These are phyloP conservation scores for Phytophthora nicotianae DNA, from an alignment of 352 stramenopile species.

Conservation along the genomic window DNA sequence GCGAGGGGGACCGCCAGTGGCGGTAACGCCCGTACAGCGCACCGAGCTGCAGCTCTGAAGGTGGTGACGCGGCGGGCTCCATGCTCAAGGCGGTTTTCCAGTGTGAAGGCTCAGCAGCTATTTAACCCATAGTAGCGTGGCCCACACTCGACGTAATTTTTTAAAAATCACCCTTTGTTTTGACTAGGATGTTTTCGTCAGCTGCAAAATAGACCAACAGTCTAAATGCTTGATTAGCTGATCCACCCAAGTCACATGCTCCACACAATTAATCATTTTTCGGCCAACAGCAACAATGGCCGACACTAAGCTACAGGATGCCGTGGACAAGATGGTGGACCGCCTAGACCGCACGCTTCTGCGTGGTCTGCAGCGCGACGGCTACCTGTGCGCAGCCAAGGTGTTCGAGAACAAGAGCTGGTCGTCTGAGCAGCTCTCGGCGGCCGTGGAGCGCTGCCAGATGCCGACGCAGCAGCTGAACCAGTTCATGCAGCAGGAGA, in stretches of 20 bases:
- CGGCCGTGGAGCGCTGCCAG: constrained; percentile 87
- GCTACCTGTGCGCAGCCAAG: constrained; percentile 87
- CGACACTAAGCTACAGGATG: constrained; percentile 82
- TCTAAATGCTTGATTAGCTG: neutral
- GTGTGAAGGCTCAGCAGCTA: neutral
- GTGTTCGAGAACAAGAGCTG: constrained; percentile 87
- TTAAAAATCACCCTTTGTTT: too few species aligned
- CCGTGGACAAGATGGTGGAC: constrained; percentile 86
- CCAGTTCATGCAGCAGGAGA: constrained; percentile 83
- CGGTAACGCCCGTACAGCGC: constrained; percentile 64
- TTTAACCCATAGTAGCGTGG: constrained; percentile 4
- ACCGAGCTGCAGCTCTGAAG: constrained; percentile 51
- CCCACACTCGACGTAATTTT: neutral
- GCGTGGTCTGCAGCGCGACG: constrained; percentile 78
- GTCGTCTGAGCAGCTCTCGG: constrained; percentile 77
- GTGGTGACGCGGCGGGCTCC: constrained; percentile 24
- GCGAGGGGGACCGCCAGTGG: constrained; percentile 33
- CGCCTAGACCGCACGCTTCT: constrained; percentile 76
- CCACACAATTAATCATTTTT: constrained; percentile 23
- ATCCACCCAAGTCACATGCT: constrained; percentile 6
- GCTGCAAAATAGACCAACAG: neutral
- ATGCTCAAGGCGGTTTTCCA: constrained; percentile 19
- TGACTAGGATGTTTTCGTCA: too few species aligned
- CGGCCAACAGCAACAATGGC: constrained; percentile 46
- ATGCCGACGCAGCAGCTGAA: constrained; percentile 86